Percentiles rank a stretch among this genome's conserved stretches.
Evolutionary conservation across 805 yeast species (phyloP).

Genomic region (Kuraishia piskuri): DNA sequence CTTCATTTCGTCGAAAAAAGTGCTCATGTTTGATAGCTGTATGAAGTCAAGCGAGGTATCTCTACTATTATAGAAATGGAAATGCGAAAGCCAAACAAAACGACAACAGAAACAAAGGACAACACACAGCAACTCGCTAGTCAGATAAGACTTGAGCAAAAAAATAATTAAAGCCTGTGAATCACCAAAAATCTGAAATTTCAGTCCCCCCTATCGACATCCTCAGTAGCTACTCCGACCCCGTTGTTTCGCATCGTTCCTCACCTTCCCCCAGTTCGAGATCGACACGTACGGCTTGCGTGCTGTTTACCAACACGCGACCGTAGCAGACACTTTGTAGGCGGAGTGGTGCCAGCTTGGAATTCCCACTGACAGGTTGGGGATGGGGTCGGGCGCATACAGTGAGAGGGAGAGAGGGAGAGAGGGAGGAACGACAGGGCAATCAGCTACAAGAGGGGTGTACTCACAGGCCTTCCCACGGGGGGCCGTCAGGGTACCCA

Average conservation of each 20-base stretch:
- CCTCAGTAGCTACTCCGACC: neutral
- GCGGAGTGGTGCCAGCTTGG: too few species aligned
- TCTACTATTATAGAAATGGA: neutral
- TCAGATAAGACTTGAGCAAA: too few species aligned
- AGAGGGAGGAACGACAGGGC: too few species aligned
- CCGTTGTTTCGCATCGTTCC: neutral
- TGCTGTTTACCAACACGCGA: neutral
- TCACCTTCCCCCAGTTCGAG: neutral
- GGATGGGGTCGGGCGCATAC: neutral
- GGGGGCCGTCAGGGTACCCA: too few species aligned
- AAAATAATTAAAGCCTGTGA: too few species aligned
- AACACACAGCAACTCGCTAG: too few species aligned
- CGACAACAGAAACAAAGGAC: too few species aligned
- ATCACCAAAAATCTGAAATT: too few species aligned
- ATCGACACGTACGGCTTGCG: neutral
- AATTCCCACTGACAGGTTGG: neutral
- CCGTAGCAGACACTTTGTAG: neutral
- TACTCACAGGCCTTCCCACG: too few species aligned
- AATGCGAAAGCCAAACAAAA: too few species aligned
- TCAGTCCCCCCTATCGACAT: too few species aligned
- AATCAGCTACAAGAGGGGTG: too few species aligned
- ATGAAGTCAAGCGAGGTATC: neutral
- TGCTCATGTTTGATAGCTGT: slow-evolving; percentile 35
- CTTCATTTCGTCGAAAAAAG: slow-evolving; percentile 76
- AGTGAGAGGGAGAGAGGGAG: neutral